phyloP scores from a whole-genome alignment of 805 yeast species.

The Zygoascus biomembranicola region DNA sequence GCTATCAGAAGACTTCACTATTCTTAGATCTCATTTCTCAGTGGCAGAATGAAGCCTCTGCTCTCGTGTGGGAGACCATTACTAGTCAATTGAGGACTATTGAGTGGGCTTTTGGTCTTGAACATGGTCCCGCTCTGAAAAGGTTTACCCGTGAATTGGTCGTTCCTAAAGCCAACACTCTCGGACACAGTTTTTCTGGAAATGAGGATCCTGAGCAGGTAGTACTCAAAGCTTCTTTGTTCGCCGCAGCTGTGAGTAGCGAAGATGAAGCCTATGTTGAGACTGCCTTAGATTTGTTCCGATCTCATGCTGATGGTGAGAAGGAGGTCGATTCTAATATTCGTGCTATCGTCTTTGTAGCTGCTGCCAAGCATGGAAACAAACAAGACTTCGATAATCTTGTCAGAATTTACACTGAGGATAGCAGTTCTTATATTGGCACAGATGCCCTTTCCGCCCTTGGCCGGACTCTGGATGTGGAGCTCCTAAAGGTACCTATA shows the following conservation, averaged over 20 bases:
- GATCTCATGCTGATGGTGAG: slow-evolving; percentile 51
- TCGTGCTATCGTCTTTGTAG: slow-evolving; percentile 52
- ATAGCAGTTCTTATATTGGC: slow-evolving; percentile 58
- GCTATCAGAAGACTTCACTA: slow-evolving; percentile 40
- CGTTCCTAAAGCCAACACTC: slow-evolving; percentile 40
- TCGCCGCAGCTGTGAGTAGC: slow-evolving; percentile 26
- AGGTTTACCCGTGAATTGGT: slow-evolving; percentile 46
- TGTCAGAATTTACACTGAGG: slow-evolving; percentile 49
- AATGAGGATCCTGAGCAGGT: slow-evolving; percentile 45
- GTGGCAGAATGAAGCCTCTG: slow-evolving; percentile 45
- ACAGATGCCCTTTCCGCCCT: slow-evolving; percentile 59
- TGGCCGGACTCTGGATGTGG: slow-evolving; percentile 51
- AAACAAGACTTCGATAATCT: slow-evolving; percentile 54
- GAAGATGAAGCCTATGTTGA: slow-evolving; percentile 28
- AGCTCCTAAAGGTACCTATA: slow-evolving; percentile 48
- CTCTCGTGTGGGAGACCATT: slow-evolving; percentile 47
- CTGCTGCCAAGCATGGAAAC: slow-evolving; percentile 36
- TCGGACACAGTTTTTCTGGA: slow-evolving; percentile 59
- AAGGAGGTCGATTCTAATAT: slow-evolving; percentile 60
- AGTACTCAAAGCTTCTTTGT: slow-evolving; percentile 56
- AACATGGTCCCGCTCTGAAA: slow-evolving; percentile 34
- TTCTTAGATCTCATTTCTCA: slow-evolving; percentile 41
- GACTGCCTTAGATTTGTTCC: slow-evolving; percentile 37
- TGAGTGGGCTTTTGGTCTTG: slow-evolving; percentile 37
- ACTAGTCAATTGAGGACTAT: slow-evolving; percentile 34